Evolutionary conservation across 108 stramenopile genomes (phyloP).

Genomic region (Nannochloropsis oceanica): DNA sequence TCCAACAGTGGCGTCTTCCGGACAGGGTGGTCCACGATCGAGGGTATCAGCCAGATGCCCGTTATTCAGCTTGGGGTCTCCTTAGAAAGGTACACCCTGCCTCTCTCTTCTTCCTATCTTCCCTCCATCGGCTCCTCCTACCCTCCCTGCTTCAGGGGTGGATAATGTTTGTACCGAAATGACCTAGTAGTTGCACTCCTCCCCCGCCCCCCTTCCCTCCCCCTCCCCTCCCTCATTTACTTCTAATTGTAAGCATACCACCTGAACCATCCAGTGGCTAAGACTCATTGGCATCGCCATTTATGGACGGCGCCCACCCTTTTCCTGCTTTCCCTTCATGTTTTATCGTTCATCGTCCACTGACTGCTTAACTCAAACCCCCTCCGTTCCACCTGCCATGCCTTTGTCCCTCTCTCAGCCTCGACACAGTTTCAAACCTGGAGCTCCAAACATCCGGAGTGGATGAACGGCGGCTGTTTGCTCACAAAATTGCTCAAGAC

Average conservation of each 20-base stretch:
- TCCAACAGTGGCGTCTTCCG: slow-evolving; percentile 1
- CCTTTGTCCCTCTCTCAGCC: background rate
- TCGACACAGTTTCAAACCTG: slow-evolving; percentile 8
- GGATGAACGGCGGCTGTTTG: slow-evolving; percentile 8
- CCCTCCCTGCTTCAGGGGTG: background rate
- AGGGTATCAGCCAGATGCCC: background rate
- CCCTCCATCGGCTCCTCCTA: background rate
- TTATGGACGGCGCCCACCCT: no score
- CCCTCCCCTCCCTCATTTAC: no score
- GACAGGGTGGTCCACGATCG: slow-evolving; percentile 8
- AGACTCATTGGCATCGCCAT: no score
- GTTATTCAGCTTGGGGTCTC: slow-evolving; percentile 16
- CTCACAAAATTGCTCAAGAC: slow-evolving; percentile 13
- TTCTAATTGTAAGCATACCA: no score
- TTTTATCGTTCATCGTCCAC: no score
- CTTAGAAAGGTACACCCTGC: slow-evolving; percentile 2
- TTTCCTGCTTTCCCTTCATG: no score
- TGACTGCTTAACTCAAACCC: no score
- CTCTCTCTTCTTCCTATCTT: background rate
- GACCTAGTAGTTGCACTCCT: no score
- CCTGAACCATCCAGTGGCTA: no score
- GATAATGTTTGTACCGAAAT: no score
- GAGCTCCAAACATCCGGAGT: slow-evolving; percentile 6
- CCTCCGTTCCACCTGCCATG: background rate
- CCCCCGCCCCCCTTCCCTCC: no score